phyloP scores from a whole-genome alignment of 257 asterid species.

The Solanum pennellii region DNA sequence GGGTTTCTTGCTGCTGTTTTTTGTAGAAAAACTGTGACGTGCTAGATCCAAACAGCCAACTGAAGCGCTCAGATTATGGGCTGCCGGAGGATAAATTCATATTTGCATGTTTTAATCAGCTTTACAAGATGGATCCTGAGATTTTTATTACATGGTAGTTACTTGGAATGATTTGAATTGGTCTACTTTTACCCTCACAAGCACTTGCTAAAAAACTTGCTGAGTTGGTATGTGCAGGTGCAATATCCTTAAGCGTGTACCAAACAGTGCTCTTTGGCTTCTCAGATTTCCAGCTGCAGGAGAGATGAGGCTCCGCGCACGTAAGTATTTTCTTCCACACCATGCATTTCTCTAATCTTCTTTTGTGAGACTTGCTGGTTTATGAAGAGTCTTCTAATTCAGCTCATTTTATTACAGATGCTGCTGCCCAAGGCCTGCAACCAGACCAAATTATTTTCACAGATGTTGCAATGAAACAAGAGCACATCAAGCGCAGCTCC shows the following conservation, averaged over 20 bases:
- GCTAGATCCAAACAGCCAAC: conserved; percentile 66
- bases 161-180: neutral
- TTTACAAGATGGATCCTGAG: conserved; percentile 99
- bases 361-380: neutral
- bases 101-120: conserved; percentile 98
- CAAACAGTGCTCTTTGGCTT: conserved; percentile 97
- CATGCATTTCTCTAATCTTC: neutral
- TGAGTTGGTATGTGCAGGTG: conserved; percentile 49
- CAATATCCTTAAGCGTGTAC: conserved; percentile 94
- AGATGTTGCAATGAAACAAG: conserved; percentile 96
- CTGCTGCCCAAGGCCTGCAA: conserved; percentile 90
- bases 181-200: neutral
- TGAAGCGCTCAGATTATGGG: conserved; percentile 89
- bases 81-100: conserved; percentile 87
- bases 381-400: neutral
- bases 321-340: conserved; percentile 28
- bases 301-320: conserved; percentile 82
- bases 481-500: conserved; percentile 90
- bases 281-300: conserved; percentile 98
- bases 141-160: conserved; percentile 70
- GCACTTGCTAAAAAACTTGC: neutral
- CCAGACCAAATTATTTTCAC: conserved; percentile 93
- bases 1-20: neutral
- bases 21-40: conserved; percentile 87
- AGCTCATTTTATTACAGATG: conserved; percentile 37